These are phyloP conservation scores for Glonium stellatum DNA, from an alignment of 495 filamentous ascomycete species.

Conservation along the genomic window DNA sequence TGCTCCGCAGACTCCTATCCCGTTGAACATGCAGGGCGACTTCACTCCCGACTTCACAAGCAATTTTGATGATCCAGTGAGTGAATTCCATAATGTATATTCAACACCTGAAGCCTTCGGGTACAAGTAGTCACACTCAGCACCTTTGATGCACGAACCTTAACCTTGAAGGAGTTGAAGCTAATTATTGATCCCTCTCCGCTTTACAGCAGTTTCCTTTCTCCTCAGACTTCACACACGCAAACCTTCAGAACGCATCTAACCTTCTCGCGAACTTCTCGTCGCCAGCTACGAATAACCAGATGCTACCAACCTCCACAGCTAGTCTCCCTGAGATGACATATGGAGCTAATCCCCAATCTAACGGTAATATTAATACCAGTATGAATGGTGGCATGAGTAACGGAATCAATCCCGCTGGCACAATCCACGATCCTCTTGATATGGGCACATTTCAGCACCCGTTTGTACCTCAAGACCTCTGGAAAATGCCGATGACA, in stretches of 20 bases:
- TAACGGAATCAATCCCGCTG: constrained; percentile 9
- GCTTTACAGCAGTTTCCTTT: constrained; percentile 25
- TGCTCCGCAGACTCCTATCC: constrained; percentile 5
- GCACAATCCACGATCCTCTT: constrained; percentile 1
- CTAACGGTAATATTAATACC: constrained; percentile 6
- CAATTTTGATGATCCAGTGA: constrained; percentile 17
- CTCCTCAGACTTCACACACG: constrained; percentile 29
- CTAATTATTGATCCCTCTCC: background rate
- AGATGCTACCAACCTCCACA: constrained; percentile 14
- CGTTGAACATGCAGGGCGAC: constrained; percentile 4
- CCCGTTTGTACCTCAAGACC: constrained; percentile 89
- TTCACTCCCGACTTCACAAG: constrained; percentile 17
- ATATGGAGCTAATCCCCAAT: background rate
- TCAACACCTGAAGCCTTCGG: background rate
- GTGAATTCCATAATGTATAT: background rate
- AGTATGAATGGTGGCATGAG: constrained; percentile 5
- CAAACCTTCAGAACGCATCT: constrained; percentile 12
- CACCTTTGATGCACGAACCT: too few relatives aligned
- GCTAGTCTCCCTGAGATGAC: constrained; percentile 7
- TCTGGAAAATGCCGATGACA: constrained; percentile 94
- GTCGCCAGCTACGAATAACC: constrained; percentile 17
- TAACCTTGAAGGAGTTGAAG: background rate
- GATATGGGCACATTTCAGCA: constrained; percentile 62
- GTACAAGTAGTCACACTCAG: too few relatives aligned
- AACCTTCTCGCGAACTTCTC: constrained; percentile 15